Evolutionary conservation across 148 eudicot species (phyloP).

Genomic region (Salicornia ramosissima): DNA sequence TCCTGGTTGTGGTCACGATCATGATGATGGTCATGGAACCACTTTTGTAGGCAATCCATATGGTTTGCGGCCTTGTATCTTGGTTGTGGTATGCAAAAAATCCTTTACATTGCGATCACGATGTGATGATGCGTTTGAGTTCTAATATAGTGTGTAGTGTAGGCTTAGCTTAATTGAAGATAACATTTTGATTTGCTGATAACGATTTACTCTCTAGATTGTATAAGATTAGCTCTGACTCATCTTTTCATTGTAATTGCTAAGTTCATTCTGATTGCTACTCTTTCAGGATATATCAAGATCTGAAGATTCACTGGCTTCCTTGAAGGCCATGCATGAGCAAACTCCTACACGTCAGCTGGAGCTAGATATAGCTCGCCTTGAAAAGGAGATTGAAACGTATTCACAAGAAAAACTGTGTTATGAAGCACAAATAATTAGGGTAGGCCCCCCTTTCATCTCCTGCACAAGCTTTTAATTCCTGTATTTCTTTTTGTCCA

Average conservation of each 20-base stretch:
- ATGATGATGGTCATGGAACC: too few relatives aligned
- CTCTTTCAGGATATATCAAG: slow-evolving; percentile 76
- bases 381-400: slow-evolving; percentile 73
- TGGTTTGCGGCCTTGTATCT: too few relatives aligned
- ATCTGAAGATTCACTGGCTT: slow-evolving; percentile 72
- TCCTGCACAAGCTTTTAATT: neutral
- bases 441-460: slow-evolving; percentile 42
- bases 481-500: too few relatives aligned
- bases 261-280: slow-evolving; percentile 11
- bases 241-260: neutral
- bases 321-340: slow-evolving; percentile 66
- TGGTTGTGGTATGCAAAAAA: too few relatives aligned
- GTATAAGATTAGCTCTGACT: neutral
- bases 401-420: slow-evolving; percentile 76
- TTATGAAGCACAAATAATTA: slow-evolving; percentile 94
- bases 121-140: too few relatives aligned
- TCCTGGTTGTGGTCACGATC: too few relatives aligned
- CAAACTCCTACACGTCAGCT: slow-evolving; percentile 80
- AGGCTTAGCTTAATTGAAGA: neutral
- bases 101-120: too few relatives aligned
- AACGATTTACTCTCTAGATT: neutral
- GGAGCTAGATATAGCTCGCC: slow-evolving; percentile 67
- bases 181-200: neutral
- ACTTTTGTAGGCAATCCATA: too few relatives aligned
- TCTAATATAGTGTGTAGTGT: too few relatives aligned